Base-by-base conservation (phyloP, 2,329 filamentous ascomycete species). In the Trichoderma cornu-damae region DNA sequence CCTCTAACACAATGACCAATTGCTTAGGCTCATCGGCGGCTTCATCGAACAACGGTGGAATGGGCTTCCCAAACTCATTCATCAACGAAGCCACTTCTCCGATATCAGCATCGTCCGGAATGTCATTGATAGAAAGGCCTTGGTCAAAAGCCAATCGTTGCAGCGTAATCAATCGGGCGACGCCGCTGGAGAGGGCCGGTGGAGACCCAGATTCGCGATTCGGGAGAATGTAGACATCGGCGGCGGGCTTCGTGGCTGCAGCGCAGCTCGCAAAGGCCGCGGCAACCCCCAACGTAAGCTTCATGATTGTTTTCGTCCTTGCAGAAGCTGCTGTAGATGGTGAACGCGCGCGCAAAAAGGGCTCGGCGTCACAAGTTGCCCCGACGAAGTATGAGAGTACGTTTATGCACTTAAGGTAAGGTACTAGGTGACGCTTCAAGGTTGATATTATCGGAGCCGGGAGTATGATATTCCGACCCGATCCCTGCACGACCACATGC, bases 1-100 rank as follows among this genome's bases (percentile, higher is more conserved):
- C 82, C 66, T 86, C 79, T 50, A 87, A 72, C 63, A 83, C 69
- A 51, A 87, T 71, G 24, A 88, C 70, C 37, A 88, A 75, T 69
- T 89, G 84, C 52, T 70, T 74, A 4, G 77, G 75, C 35, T 62
- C 62, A 52, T 60, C 62, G 48, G 49, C 14, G 14, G 70, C 66
- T 40, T 70, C 66, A 4, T 68, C 57, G 63, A 89, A 84, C 32
- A 89, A 71, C 18, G 75, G 68, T 54, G 72, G 63, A 6, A 78
- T 70, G 28, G 72, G 66, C 61, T 79, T 82, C 61, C 84, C 85
- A 68, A 83, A 88, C 49, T 73, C 73, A 65, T 84, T 82, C 65
- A 90, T 74, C 62, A 82, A 72, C 48, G 75, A 72, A 37, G 89
- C 70, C 7, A 80, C 78, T 40, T 81, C 76, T 58, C 78, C 73